Base-by-base conservation (phyloP, 257 asterid species). In the Rauvolfia tetraphylla region DNA sequence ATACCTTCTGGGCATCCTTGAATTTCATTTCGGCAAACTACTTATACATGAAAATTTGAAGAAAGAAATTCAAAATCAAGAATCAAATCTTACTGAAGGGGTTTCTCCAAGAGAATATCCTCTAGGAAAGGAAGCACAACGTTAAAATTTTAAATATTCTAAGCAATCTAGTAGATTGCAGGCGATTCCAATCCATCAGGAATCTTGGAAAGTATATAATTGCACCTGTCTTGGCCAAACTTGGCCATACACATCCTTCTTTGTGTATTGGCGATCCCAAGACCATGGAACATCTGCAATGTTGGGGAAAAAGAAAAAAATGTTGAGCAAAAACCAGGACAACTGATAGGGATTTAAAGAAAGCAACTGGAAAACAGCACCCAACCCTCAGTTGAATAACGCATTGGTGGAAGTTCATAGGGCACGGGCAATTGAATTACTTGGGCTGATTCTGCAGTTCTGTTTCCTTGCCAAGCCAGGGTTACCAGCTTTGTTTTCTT, bases 201-300 rank as follows among this genome's bases (percentile, higher is more conserved):
- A 76, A 73, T 79, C 88, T 79, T 90, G 95, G 76, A 53, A 83
- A 74, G 85, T 25, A 72, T 86, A 85, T 62, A 93, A 82, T 66
- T 87, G 74, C 34, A 90, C 92, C 81, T 85, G 86, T 82, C 95
- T 82, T 5, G 99, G 98, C 98, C 98, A 95, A 71, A 86, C 93
- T 80, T 86, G 88, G 42, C 98, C 96, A 39, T 92, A 91, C 1
- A 91, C 93, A 76, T 95, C 98, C 87, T 88, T 92, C 87, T 89
- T 84, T 5, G 86, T 80, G 66, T 95, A 92, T 31, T 80, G 82
- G 22, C 98, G 94, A 77, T 95, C 98, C 98, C 98, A 95, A n/a
- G 94, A 90, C 98, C 99, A 95, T 10, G 99, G 98, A 70, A 91
- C 82, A 86, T 95, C 98, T 92, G 97, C 70, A 41, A 79, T 56